Evolutionary conservation across 1,284 basidiomycete genomes (phyloP), one percentile per base, ranked within the genome.

Genomic region (Phenoliferia sp.): DNA sequence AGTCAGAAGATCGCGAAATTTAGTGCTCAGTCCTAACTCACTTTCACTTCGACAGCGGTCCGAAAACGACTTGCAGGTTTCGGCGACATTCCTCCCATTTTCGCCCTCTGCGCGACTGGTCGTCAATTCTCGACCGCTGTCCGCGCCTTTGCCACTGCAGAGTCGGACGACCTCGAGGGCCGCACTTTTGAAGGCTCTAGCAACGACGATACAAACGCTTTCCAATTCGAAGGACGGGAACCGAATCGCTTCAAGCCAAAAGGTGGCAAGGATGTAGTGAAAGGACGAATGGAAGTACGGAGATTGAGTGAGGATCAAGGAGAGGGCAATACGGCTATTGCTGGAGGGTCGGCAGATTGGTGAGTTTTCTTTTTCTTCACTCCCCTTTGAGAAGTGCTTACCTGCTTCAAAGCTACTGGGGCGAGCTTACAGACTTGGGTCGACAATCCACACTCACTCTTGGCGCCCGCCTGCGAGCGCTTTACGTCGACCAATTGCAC

Each of bases 361-460:
- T 69, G 12, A 59, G 60, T 32, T 22, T 7, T 32, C 15, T 26
- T n/a, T 32, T 29, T 48, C 26, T 44, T 22, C 39, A 12, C 22
- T 44, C 22, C 39, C 22, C 39, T 12, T 44, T 22, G 12, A 12
- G 39, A 44, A 22, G 12, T 22, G 2, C 16, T 7, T 32, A 5
- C 29, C n/a, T n/a, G n/a, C 7, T 3, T 5, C 17, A 7, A 59
- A 72, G 72, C 62, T 59, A 70, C 57, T 76, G 73, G 74, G 75
- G 75, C 44, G 69, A 76, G 39, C 62, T 75, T n/a, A 76, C 75
- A 3, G 75, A 76, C 61, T 58, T 72, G n/a, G 75, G 75, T 12
- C 70, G 75, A 9, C 52, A 67, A 31, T 75, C 73, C 28, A 73
- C 72, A 6, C 66, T 73, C 28, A 36, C 64, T 3, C 65, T 76